Evolutionary conservation across 2,329 filamentous ascomycete genomes (phyloP).

Genomic region (Colletotrichum brevisporum): DNA sequence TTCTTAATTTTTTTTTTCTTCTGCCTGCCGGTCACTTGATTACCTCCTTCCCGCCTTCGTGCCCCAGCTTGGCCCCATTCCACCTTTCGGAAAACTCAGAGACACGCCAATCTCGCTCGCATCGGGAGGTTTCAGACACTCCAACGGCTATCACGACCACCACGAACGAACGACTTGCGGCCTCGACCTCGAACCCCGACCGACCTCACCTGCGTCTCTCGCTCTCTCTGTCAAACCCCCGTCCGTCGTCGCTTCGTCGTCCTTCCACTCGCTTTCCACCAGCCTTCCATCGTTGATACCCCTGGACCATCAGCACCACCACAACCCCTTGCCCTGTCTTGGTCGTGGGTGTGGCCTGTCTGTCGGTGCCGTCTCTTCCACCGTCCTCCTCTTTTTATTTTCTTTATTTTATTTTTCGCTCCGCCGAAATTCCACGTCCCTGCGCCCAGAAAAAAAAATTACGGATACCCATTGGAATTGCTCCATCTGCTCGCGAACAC

Average conservation of each 20-base stretch:
- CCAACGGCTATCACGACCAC: background rate
- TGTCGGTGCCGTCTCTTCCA: background rate
- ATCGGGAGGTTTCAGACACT: slow-evolving; percentile 16
- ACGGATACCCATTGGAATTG: slow-evolving; percentile 33
- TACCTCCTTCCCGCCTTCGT: background rate
- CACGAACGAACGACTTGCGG: too few species aligned
- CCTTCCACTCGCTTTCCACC: slow-evolving; percentile 14
- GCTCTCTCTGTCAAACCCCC: background rate
- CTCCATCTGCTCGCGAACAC: slow-evolving; percentile 2
- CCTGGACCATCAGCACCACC: background rate
- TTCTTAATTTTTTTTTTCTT: slow-evolving; percentile 12
- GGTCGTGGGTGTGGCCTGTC: slow-evolving; percentile 2
- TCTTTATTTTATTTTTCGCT: background rate
- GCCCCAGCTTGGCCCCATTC: background rate
- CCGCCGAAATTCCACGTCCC: slow-evolving; percentile 15
- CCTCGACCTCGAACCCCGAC: background rate
- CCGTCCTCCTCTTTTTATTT: slow-evolving; percentile 16
- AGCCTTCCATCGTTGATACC: slow-evolving; percentile 39
- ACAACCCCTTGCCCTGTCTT: background rate
- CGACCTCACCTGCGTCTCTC: background rate
- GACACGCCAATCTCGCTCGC: slow-evolving; percentile 15
- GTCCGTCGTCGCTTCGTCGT: slow-evolving; percentile 4
- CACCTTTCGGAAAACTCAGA: background rate
- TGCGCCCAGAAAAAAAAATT: slow-evolving; percentile 12
- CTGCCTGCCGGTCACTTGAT: background rate